Percentiles rank a stretch among this genome's conserved stretches.
These are phyloP conservation scores for Scorias spongiosa DNA, from an alignment of 2,329 filamentous ascomycete species.

Conservation along the genomic window DNA sequence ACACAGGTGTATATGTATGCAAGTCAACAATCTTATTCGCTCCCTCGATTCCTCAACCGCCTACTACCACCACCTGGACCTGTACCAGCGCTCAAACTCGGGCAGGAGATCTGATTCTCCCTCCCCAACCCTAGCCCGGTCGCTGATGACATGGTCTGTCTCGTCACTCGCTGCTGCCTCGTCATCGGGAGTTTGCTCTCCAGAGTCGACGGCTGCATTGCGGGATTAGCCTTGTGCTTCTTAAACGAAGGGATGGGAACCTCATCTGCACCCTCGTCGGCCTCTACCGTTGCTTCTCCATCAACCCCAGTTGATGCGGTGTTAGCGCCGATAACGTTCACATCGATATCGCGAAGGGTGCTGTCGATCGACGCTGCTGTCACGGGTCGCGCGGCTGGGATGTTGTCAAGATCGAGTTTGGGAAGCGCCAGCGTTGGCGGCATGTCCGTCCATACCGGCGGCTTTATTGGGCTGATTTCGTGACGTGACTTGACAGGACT, in stretches of 20 bases:
- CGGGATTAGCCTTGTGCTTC: conserved; percentile 25
- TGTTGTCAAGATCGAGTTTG: background rate
- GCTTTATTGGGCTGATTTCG: conserved; percentile 17
- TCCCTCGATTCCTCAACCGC: conserved; percentile 30
- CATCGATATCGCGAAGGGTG: conserved; percentile 32
- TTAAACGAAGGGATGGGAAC: conserved; percentile 26
- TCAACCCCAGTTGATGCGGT: conserved; percentile 16
- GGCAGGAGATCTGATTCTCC: conserved; percentile 22
- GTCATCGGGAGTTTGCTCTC: conserved; percentile 30
- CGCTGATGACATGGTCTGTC: conserved; percentile 25
- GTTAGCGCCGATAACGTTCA: conserved; percentile 26
- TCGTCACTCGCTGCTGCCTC: conserved; percentile 10
- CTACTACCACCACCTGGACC: conserved; percentile 9
- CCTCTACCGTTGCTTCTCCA: conserved; percentile 9
- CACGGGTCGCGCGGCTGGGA: conserved; percentile 11
- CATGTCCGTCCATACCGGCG: conserved; percentile 18
- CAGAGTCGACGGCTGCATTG: conserved; percentile 7
- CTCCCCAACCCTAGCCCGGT: conserved; percentile 19
- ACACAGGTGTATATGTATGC: too few species aligned
- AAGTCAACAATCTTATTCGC: conserved; percentile 27
- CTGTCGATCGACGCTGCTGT: conserved; percentile 14
- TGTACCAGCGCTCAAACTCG: conserved; percentile 24
- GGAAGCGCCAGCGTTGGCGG: conserved; percentile 10
- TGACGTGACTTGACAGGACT: conserved; percentile 13
- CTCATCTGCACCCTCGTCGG: conserved; percentile 6